Evolutionary conservation across 768 basidiomycete species (phyloP), one percentile per base, ranked within the genome.

Genomic region (Boletus huronensis): DNA sequence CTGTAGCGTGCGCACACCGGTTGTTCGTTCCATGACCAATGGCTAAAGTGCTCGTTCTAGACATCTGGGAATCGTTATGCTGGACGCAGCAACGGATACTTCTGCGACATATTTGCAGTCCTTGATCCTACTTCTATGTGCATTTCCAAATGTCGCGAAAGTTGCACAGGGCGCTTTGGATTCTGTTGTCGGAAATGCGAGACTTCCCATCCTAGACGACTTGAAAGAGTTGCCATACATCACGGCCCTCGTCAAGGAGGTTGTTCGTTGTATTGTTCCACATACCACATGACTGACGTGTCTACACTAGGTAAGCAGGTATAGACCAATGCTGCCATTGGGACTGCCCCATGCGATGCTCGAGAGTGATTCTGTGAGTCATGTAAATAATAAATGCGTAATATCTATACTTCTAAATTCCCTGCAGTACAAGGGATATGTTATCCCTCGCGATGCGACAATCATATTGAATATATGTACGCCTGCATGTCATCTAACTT

Each of bases 71-170:
- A 38, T 46, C 31, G 44, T 52, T 8, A 52, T 52, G 52, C 21
- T 52, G 10, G 52, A 52, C 31, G 52, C 29, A 41, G 52, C 44
- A 7, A 52, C 52, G n/a, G 52, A 52, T 39, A 52, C 52, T 21
- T 45, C 52, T n/a, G 52, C 52, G 16, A 39, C 52, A 19, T 52
- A 52, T 39, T 6, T 52, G 16, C 34, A 52, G 17, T 52, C 52
- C 4, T 46, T 52, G 44, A 52, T 52, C 16, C 11, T 52, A 23
- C 35, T 52, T 39, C 17, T 52, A 14, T 52, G 52, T 31, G 52
- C 52, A 39, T 52, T 45, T 38, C 52, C 52, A n/a, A 17, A 39
- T 25, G 52, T 52, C 28, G 28, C 52, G 3, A 39, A 46, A 46
- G 39, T 14, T 39, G 52, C 52, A 28, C 52, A 46, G 32, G 13